Evolutionary conservation across 2,329 filamentous ascomycete species (phyloP), one percentile per base, ranked within the genome.

Genomic region (Elsinoe necatrix): DNA sequence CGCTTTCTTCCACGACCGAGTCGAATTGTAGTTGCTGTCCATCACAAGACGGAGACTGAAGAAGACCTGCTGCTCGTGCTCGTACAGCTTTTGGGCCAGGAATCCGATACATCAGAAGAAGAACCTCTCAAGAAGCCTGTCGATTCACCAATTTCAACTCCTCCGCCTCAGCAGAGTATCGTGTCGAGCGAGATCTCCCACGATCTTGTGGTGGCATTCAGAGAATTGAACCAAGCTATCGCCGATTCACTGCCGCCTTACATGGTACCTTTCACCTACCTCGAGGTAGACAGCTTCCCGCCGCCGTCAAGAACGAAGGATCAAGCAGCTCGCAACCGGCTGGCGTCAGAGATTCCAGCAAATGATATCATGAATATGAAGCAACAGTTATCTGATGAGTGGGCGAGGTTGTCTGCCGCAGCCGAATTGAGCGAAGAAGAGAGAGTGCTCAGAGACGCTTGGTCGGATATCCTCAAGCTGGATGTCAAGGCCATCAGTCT

Each of bases 401-500:
- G 35, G 35, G 35, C 12, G 16, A 39, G 14, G 16, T 18, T 39
- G 11, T 11, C 45, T 57, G 41, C 21, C 6, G 41, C 41, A 6
- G 41, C 41, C 5, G 3, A 18, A 5, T 18, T 43, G 18, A 25
- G 5, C 11, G 21, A 12, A 4, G 21, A 25, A 11, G 12, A 21
- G 18, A 6, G 12, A 12, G 11, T 25, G 18, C 68, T 82, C 6
- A 73, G 72, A 14, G 64, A 66, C 4, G 67, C 78, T 12, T 83
- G 80, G 79, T 71, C 73, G 34, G 70, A 70, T 2, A 72, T 80
- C 1, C 66, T 82, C 25, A 66, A 63, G 1, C 65, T 78, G 1
- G 61, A 67, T 0, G 71, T 77, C 55, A 71, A 76, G 2, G 69
- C 75, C 1, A 79, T 83, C 16, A 72, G 76, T 1, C 67, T 77